These are phyloP conservation scores for Phoma sp. DNA, from an alignment of 2,329 filamentous ascomycete species.

Conservation along the genomic window DNA sequence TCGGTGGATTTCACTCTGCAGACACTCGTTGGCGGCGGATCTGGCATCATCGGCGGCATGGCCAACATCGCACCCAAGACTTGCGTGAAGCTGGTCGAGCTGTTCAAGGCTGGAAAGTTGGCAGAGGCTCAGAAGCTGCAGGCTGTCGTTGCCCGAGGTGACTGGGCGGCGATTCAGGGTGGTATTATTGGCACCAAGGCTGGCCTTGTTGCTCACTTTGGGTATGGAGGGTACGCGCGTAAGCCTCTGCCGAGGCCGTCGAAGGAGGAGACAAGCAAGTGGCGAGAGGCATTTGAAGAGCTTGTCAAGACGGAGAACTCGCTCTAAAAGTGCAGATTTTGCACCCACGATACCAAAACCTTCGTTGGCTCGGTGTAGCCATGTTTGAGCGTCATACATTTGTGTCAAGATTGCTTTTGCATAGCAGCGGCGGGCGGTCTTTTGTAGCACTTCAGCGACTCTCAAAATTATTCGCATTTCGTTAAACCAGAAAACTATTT, in stretches of 20 bases:
- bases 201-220: slow-evolving; percentile 67
- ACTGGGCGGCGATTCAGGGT: slow-evolving; percentile 74
- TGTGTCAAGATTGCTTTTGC: slow-evolving; percentile 9
- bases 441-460: slow-evolving; percentile 19
- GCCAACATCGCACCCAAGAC: slow-evolving; percentile 74
- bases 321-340: slow-evolving; percentile 35
- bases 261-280: slow-evolving; percentile 51
- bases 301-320: slow-evolving; percentile 53
- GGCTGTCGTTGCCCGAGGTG: slow-evolving; percentile 69
- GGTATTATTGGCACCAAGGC: slow-evolving; percentile 75
- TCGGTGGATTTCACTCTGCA: slow-evolving; percentile 78
- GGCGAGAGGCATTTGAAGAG: slow-evolving; percentile 55
- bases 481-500: neutral
- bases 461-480: neutral
- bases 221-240: slow-evolving; percentile 69
- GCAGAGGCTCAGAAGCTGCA: slow-evolving; percentile 70
- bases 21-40: slow-evolving; percentile 72
- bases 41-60: slow-evolving; percentile 74
- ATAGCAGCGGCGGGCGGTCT: slow-evolving; percentile 15
- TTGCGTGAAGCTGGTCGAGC: slow-evolving; percentile 66
- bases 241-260: slow-evolving; percentile 63
- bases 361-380: neutral
- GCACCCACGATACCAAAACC: slow-evolving; percentile 1
- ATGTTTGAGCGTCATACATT: slow-evolving; percentile 14
- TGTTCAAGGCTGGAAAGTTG: slow-evolving; percentile 67